These are phyloP conservation scores for Scytalidium lignicola DNA, from an alignment of 2,329 filamentous ascomycete genomes.

Conservation along the genomic window DNA sequence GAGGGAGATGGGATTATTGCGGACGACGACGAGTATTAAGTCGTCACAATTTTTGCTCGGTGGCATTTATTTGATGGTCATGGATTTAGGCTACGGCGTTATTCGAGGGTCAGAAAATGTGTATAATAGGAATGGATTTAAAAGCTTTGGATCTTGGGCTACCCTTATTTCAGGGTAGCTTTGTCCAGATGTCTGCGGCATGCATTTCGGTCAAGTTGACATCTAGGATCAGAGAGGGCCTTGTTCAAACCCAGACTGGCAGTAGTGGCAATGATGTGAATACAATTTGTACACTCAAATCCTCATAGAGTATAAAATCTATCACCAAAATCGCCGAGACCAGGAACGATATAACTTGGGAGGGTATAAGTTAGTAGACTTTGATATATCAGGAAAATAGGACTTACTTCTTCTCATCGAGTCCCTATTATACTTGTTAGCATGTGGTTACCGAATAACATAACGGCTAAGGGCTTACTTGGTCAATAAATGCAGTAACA, in stretches of 20 bases:
- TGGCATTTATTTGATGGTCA: neutral
- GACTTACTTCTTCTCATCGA: conserved; percentile 93
- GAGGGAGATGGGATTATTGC: conserved; percentile 47
- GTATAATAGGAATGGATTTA: neutral
- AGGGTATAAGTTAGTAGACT: conserved; percentile 11
- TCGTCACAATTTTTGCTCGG: neutral
- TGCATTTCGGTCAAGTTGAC: neutral
- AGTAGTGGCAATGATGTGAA: neutral
- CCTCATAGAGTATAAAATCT: conserved; percentile 84
- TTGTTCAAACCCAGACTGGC: no score
- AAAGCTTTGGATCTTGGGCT: neutral
- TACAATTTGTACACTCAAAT: no score
- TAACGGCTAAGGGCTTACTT: conserved; percentile 39
- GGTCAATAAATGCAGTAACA: conserved; percentile 92
- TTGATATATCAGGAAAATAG: conserved; percentile 3
- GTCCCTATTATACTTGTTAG: conserved; percentile 47
- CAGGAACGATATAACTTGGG: conserved; percentile 85
- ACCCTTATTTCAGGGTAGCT: neutral
- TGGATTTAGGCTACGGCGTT: conserved; percentile 4
- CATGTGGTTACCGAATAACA: neutral
- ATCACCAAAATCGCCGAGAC: conserved; percentile 92
- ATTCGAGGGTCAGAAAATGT: neutral
- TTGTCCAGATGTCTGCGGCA: neutral
- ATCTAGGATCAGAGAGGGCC: neutral
- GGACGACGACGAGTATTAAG: conserved; percentile 48